A percentile compares a stretch with the other conserved stretches of the same genome.
Evolutionary conservation across 2,329 filamentous ascomycete genomes (phyloP).

Genomic region (Fusarium sp.): DNA sequence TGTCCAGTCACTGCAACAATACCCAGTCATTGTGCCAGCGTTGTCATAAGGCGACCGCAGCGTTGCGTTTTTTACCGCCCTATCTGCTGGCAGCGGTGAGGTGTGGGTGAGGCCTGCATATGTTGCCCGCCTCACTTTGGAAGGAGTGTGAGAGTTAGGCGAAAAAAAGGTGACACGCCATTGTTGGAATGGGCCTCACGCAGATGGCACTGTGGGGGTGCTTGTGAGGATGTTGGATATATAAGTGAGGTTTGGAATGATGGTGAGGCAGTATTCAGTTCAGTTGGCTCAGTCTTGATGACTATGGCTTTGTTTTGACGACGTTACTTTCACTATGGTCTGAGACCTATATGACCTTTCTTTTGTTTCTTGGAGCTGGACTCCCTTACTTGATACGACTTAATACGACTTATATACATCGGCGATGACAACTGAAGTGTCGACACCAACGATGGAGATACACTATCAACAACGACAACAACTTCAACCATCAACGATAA

Average conservation of each 20-base stretch:
- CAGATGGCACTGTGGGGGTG: neutral
- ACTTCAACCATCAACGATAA: neutral
- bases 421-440: neutral
- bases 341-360: neutral
- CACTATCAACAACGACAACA: neutral
- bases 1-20: neutral
- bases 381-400: slow-evolving; percentile 5
- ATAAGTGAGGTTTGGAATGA: slow-evolving; percentile 13
- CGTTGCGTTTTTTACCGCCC: slow-evolving; percentile 17
- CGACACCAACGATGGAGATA: neutral
- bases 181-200: slow-evolving; percentile 24
- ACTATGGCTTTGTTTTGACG: too few relatives aligned
- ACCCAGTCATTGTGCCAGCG: slow-evolving; percentile 3
- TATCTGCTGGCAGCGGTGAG: slow-evolving; percentile 17
- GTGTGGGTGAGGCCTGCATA: slow-evolving; percentile 33
- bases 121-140: slow-evolving; percentile 35
- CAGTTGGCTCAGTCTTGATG: neutral
- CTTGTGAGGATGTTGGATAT: slow-evolving; percentile 1
- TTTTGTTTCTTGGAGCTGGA: slow-evolving; percentile 18
- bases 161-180: slow-evolving; percentile 27
- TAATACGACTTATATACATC: neutral
- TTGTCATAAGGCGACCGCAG: slow-evolving; percentile 13
- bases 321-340: neutral
- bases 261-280: slow-evolving; percentile 6
- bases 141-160: neutral